These are phyloP conservation scores for Naganishia sp. DNA, from an alignment of 1,284 basidiomycete genomes.

Conservation along the genomic window DNA sequence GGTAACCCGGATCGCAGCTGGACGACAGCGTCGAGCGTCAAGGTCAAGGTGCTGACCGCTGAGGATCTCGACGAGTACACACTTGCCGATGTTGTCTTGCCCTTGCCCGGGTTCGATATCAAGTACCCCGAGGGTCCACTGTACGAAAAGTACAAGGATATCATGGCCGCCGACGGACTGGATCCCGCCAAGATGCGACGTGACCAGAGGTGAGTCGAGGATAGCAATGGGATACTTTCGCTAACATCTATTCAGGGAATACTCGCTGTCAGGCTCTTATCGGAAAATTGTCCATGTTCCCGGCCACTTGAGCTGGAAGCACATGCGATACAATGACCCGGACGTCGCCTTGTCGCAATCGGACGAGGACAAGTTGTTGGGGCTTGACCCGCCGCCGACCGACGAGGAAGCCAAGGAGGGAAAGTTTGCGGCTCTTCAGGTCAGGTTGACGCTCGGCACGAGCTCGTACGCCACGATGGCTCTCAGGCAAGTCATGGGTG, in stretches of 20 bases:
- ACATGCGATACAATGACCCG: conserved; percentile 87
- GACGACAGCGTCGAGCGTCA: conserved; percentile 25
- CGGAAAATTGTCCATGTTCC: conserved; percentile 87
- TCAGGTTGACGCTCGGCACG: conserved; percentile 75
- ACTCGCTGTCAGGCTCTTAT: conserved; percentile 88
- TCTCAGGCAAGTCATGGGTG: conserved; percentile 57
- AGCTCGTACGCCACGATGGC: conserved; percentile 96
- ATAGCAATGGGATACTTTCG: not conserved
- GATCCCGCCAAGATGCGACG: conserved; percentile 83
- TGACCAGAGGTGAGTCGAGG: conserved; percentile 71
- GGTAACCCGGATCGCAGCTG: conserved; percentile 54
- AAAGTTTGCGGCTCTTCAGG: conserved; percentile 80
- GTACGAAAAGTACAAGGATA: conserved; percentile 77
- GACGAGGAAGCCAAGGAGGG: conserved; percentile 57
- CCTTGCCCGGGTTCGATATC: conserved; percentile 88
- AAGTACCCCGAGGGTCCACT: conserved; percentile 80
- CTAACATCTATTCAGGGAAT: conserved; percentile 65
- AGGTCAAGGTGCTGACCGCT: conserved; percentile 72
- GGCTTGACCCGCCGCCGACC: conserved; percentile 68
- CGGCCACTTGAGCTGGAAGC: conserved; percentile 72
- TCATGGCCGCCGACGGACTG: conserved; percentile 78
- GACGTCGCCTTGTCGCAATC: conserved; percentile 86
- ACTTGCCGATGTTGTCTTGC: conserved; percentile 94
- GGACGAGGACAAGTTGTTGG: conserved; percentile 88
- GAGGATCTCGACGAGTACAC: conserved; percentile 75